These are phyloP conservation scores for Boechera divaricarpa DNA, from an alignment of 345 rosid species.

Conservation along the genomic window DNA sequence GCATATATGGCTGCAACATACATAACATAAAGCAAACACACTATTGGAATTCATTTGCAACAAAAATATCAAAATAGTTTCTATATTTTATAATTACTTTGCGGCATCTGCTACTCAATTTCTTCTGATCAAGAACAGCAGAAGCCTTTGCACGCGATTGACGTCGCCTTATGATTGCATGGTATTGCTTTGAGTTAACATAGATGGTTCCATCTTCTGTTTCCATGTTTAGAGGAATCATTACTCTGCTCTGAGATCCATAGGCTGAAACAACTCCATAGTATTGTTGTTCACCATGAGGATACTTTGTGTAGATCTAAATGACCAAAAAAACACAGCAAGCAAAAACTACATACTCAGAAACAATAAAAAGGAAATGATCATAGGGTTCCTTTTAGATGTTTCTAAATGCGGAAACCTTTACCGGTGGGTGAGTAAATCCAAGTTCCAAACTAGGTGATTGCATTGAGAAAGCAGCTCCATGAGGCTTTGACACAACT, in stretches of 20 bases:
- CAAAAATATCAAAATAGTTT: background rate
- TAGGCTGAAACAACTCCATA: constrained; percentile 77
- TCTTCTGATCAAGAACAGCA: constrained; percentile 58
- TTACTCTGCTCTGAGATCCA: constrained; percentile 74
- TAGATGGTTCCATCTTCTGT: constrained; percentile 81
- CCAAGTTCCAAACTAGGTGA: constrained; percentile 70
- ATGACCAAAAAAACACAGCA: constrained; percentile 23
- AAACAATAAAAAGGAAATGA: constrained; percentile 1
- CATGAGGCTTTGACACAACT: constrained; percentile 58
- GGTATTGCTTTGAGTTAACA: constrained; percentile 96
- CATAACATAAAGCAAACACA: constrained; percentile 22
- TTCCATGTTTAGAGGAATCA: constrained; percentile 80
- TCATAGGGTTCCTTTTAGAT: background rate
- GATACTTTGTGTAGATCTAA: constrained; percentile 70
- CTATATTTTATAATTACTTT: constrained; percentile 57
- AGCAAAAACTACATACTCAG: constrained; percentile 14
- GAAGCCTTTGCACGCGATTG: constrained; percentile 90
- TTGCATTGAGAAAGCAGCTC: constrained; percentile 56
- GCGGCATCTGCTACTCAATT: constrained; percentile 50
- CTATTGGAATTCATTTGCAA: background rate
- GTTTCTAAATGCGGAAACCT: background rate
- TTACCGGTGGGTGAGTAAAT: constrained; percentile 73
- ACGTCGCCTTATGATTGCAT: constrained; percentile 90
- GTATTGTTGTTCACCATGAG: constrained; percentile 65
- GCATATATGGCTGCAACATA: constrained; percentile 80